Evolutionary conservation across 2,329 filamentous ascomycete species (phyloP), one percentile per base, ranked within the genome.

Genomic region (Hymenotorrendiella dingleyae): DNA sequence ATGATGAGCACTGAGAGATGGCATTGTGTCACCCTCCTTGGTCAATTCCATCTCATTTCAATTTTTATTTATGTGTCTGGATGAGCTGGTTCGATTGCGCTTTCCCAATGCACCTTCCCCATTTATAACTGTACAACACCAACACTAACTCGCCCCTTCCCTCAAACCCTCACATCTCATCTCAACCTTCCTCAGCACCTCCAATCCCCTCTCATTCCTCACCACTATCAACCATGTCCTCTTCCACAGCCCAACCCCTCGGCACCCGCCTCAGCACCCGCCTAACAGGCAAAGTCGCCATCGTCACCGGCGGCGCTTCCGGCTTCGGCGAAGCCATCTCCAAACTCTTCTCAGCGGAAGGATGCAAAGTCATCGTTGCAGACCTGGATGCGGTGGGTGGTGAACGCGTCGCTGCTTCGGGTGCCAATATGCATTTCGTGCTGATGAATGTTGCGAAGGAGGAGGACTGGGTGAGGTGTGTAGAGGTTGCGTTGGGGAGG

Each of bases 251-350:
- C 11, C 6, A 24, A 6, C 14, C 7, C 34, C 32, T 17, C 26
- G 33, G 4, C 8, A 20, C 26, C 16, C 6, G 1, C 32, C 45
- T 57, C 26, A 50, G 52, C 21, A 49, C 11, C 49, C 64, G 70
- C 49, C 66, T 78, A 30, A 59, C 69, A 40, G 70, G 68, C 51
- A 78, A 76, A 58, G 72, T 78, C 6, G 74, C 74, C 42, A 71
- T 79, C 40, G 69, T 79, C 17, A 78, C 75, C 11, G 76, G 80
- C 36, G 79, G 68, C 6, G 78, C 75, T 2, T 76, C 74, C 9
- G 80, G 80, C 2, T 84, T 84, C 51, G 80, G 80, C 42, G 75
- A 72, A 43, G 78, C 72, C 24, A 82, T 83, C 40, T 73, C 73
- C 0, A 64, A 70, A 42, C 74, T 74, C 42, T 82, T 82, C 58